phyloP scores from a whole-genome alignment of 1,284 basidiomycete genomes.

The Leccinum angustisporum region DNA sequence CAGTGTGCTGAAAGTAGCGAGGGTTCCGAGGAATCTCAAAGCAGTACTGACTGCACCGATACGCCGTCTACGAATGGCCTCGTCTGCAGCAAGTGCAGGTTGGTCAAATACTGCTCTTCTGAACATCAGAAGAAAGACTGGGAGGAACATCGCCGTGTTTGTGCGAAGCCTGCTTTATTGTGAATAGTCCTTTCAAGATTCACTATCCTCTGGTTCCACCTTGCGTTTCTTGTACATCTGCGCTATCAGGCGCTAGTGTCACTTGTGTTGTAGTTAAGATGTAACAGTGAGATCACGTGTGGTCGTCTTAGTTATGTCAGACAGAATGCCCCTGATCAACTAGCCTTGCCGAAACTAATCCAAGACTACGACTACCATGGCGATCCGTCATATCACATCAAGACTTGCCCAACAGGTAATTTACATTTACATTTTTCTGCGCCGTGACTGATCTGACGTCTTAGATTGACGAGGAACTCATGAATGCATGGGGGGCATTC shows the following conservation, averaged over 20 bases:
- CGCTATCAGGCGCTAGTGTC: not conserved
- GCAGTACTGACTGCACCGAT: constrained; percentile 37
- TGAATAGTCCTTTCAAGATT: constrained; percentile 10
- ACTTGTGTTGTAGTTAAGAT: constrained; percentile 4
- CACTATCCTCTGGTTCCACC: not conserved
- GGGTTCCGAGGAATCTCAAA: constrained; percentile 52
- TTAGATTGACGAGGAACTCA: constrained; percentile 91
- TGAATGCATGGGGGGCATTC: constrained; percentile 83
- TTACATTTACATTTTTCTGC: not conserved
- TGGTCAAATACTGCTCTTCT: constrained; percentile 71
- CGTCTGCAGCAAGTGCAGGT: constrained; percentile 69
- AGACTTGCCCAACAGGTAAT: constrained; percentile 78
- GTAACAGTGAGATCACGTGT: not conserved
- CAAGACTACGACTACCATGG: constrained; percentile 44
- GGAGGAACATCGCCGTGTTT: constrained; percentile 70
- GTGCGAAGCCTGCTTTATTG: constrained; percentile 42
- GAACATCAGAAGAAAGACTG: constrained; percentile 71
- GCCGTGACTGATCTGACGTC: not conserved
- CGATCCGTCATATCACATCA: constrained; percentile 74
- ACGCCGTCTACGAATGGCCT: constrained; percentile 40
- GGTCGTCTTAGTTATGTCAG: not conserved
- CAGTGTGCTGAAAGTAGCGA: constrained; percentile 42
- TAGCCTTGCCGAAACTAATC: not conserved
- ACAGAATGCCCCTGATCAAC: not conserved
- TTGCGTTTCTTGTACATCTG: not conserved